These are phyloP conservation scores for Lyophyllum decastes DNA, from an alignment of 768 basidiomycete genomes.

Conservation along the genomic window DNA sequence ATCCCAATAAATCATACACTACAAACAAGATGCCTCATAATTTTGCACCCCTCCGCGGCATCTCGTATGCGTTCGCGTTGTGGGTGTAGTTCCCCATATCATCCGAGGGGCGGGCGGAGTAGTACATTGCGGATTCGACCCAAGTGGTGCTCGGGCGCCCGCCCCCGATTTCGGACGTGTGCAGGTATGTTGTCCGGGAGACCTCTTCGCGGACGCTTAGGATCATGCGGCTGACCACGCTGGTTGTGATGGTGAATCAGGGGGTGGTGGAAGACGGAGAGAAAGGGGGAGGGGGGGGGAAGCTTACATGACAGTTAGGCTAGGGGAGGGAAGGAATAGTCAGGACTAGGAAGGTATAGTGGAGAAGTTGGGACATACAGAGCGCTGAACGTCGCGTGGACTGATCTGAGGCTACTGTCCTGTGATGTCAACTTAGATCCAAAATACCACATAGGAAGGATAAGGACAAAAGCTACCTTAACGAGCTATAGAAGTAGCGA, in stretches of 20 bases:
- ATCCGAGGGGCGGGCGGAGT: neutral
- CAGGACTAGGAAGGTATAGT: neutral
- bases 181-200: neutral
- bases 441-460: neutral
- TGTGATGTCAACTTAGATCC: neutral
- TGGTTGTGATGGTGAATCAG: neutral
- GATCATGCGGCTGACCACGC: conserved; percentile 16
- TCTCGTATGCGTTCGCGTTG: neutral
- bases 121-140: neutral
- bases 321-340: neutral
- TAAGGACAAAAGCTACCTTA: neutral
- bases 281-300: neutral
- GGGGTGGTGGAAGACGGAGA: too few species aligned
- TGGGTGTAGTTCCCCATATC: neutral
- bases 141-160: neutral
- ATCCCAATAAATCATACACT: too few species aligned
- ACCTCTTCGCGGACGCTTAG: conserved; percentile 15
- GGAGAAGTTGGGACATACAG: conserved; percentile 2
- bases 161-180: neutral
- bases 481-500: conserved; percentile 1
- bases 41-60: neutral
- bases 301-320: conserved; percentile 5
- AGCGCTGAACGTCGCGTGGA: conserved; percentile 13
- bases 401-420: conserved; percentile 3
- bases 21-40: neutral